Evolutionary conservation across 305 asterid genomes (phyloP).

Genomic region (Fraxinus sp.): DNA sequence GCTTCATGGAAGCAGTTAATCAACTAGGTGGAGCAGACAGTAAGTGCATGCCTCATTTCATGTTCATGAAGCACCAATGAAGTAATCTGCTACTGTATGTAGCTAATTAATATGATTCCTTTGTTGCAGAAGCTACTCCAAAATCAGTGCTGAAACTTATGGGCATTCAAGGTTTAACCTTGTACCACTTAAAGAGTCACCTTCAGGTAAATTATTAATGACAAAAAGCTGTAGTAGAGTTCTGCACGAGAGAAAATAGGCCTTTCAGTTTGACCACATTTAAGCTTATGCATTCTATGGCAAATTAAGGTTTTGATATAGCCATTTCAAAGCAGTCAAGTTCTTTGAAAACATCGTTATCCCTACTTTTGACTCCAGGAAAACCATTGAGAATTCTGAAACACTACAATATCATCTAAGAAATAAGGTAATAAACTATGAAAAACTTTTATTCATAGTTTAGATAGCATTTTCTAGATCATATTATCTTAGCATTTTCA

Average conservation of each 20-base stretch:
- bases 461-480: not conserved
- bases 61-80: conserved; percentile 9
- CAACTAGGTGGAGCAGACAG: conserved; percentile 99
- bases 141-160: conserved; percentile 95
- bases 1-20: conserved; percentile 92
- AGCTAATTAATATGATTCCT: conserved; percentile 28
- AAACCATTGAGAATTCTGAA: not conserved
- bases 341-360: not conserved
- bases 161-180: conserved; percentile 94
- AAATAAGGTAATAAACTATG: not conserved
- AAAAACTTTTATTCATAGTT: not conserved
- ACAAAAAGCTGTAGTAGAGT: conserved; percentile 19
- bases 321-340: not conserved
- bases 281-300: not conserved
- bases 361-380: not conserved
- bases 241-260: conserved; percentile 5
- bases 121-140: conserved; percentile 92
- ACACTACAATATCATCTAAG: conserved; percentile 4
- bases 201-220: conserved; percentile 70
- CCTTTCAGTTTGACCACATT: conserved; percentile 5
- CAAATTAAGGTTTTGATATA: not conserved
- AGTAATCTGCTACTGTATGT: conserved; percentile 24
- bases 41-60: conserved; percentile 38
- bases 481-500: not conserved
- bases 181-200: conserved; percentile 97